phyloP scores from a whole-genome alignment of 768 basidiomycete genomes.

The Agrocybe chaxingu region DNA sequence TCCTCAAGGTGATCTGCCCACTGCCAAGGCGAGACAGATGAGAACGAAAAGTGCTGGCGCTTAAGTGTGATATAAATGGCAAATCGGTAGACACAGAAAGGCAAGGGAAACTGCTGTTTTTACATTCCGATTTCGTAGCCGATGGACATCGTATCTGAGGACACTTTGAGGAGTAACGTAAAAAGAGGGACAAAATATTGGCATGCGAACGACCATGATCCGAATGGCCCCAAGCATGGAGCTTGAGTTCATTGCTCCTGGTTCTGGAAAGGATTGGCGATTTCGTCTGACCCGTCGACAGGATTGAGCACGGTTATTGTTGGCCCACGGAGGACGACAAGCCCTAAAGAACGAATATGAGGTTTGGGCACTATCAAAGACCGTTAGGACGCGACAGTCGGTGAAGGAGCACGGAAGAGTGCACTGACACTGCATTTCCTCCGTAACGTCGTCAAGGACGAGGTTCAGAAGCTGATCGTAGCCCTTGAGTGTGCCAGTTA shows the following conservation, averaged over 20 bases:
- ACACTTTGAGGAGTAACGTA: too few relatives aligned
- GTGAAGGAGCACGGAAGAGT: not conserved
- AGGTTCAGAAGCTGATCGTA: slow-evolving; percentile 96
- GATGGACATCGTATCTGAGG: too few relatives aligned
- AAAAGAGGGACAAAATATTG: too few relatives aligned
- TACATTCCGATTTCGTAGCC: too few relatives aligned
- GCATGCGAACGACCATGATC: too few relatives aligned
- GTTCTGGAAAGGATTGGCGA: slow-evolving; percentile 81
- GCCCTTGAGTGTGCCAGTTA: slow-evolving; percentile 90
- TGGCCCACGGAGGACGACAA: slow-evolving; percentile 90
- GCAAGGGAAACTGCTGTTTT: too few relatives aligned
- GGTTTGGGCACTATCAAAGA: slow-evolving; percentile 54
- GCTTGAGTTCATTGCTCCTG: slow-evolving; percentile 47
- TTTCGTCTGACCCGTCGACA: slow-evolving; percentile 93
- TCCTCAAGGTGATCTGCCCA: too few relatives aligned
- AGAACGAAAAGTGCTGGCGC: too few relatives aligned
- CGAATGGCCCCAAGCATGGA: too few relatives aligned
- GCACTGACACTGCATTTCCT: slow-evolving; percentile 42
- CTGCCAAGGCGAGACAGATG: too few relatives aligned
- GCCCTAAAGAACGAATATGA: slow-evolving; percentile 65
- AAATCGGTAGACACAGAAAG: too few relatives aligned
- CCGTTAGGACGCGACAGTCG: not conserved
- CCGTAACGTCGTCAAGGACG: slow-evolving; percentile 93
- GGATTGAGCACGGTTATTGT: slow-evolving; percentile 94
- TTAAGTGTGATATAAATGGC: too few relatives aligned